These are phyloP conservation scores for Xylariaceae sp. DNA, from an alignment of 2,329 filamentous ascomycete species.

Conservation along the genomic window DNA sequence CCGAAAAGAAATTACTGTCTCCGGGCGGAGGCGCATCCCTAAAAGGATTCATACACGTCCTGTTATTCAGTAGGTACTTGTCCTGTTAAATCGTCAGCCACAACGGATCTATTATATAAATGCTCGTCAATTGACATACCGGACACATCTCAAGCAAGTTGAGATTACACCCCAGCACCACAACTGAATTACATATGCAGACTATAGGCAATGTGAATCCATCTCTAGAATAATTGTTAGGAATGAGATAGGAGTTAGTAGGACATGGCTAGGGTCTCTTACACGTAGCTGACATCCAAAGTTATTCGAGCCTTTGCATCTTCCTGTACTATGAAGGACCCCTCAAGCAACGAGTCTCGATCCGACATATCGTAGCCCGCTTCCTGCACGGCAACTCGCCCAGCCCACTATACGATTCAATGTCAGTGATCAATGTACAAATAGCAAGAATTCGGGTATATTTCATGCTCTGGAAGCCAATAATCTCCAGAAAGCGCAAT, in stretches of 20 bases:
- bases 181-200: slow-evolving; percentile 19
- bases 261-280: slow-evolving; percentile 3
- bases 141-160: slow-evolving; percentile 26
- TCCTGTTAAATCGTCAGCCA: slow-evolving; percentile 13
- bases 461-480: no score
- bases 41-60: slow-evolving; percentile 26
- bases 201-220: slow-evolving; percentile 31
- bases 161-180: slow-evolving; percentile 28
- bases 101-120: not conserved
- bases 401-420: slow-evolving; percentile 23
- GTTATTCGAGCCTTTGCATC: slow-evolving; percentile 8
- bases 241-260: not conserved
- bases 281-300: slow-evolving; percentile 33
- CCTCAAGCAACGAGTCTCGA: slow-evolving; percentile 27
- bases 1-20: slow-evolving; percentile 18
- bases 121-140: slow-evolving; percentile 7
- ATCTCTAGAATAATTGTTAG: slow-evolving; percentile 21
- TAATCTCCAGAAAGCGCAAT: no score
- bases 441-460: no score
- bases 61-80: slow-evolving; percentile 14
- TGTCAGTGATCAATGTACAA: slow-evolving; percentile 1
- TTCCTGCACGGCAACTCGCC: slow-evolving; percentile 26
- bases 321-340: slow-evolving; percentile 14
- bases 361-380: slow-evolving; percentile 11
- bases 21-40: slow-evolving; percentile 9